A percentile compares a stretch with the other conserved stretches of the same genome.
These are phyloP conservation scores for Penicillium pancosmium DNA, from an alignment of 495 filamentous ascomycete genomes.

Conservation along the genomic window DNA sequence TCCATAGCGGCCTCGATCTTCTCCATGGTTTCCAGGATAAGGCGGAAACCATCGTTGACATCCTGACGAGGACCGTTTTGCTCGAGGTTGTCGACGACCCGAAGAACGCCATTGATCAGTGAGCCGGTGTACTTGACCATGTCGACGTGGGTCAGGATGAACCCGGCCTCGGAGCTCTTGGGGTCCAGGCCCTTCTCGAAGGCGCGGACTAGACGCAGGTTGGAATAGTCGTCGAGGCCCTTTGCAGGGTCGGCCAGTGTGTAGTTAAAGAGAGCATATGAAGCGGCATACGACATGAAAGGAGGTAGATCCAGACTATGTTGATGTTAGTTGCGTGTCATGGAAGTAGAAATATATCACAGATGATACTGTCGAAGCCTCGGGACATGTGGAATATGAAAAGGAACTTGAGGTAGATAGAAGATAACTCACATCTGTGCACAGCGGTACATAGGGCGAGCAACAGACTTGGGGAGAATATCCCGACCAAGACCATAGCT, in stretches of 20 bases:
- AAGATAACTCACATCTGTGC: constrained; percentile 70
- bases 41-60: constrained; percentile 66
- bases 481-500: constrained; percentile 76
- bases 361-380: not conserved
- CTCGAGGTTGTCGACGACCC: constrained; percentile 62
- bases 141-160: constrained; percentile 80
- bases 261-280: constrained; percentile 92
- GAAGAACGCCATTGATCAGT: constrained; percentile 68
- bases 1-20: constrained; percentile 81
- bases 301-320: constrained; percentile 56
- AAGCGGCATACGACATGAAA: constrained; percentile 94
- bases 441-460: constrained; percentile 74
- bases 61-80: constrained; percentile 45
- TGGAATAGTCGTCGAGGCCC: constrained; percentile 68
- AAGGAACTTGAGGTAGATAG: not conserved
- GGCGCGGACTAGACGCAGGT: constrained; percentile 82
- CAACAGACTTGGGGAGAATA: constrained; percentile 67
- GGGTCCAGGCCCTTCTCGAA: constrained; percentile 88
- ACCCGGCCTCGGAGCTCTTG: constrained; percentile 86
- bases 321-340: constrained; percentile 5
- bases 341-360: not conserved
- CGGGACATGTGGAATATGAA: not conserved
- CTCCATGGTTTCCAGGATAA: constrained; percentile 63
- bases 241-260: constrained; percentile 63
- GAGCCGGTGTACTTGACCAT: constrained; percentile 80